phyloP scores from a whole-genome alignment of 2,329 filamentous ascomycete species.

The Aspergillus fischeri region DNA sequence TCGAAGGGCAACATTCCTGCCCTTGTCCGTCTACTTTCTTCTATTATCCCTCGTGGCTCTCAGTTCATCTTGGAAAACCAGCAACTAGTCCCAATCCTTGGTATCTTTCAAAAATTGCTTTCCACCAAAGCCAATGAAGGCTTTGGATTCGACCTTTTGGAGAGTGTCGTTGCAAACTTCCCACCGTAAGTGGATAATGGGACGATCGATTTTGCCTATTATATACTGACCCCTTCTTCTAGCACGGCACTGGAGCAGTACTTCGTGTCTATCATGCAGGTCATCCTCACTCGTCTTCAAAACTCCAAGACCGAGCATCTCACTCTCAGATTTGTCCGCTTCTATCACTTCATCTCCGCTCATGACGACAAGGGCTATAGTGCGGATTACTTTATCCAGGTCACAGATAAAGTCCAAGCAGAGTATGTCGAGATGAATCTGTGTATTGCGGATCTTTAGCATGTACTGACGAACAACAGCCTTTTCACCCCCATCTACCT shows the following conservation, averaged over 20 bases:
- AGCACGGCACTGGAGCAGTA: slow-evolving; percentile 67
- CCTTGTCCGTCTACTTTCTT: slow-evolving; percentile 75
- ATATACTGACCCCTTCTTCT: slow-evolving; percentile 5
- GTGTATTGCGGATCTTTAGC: not conserved
- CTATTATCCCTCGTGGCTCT: slow-evolving; percentile 75
- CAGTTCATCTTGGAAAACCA: slow-evolving; percentile 70
- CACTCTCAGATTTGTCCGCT: slow-evolving; percentile 81
- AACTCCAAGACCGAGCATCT: slow-evolving; percentile 78
- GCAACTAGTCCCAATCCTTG: slow-evolving; percentile 82
- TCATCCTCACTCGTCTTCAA: slow-evolving; percentile 71
- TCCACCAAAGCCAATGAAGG: slow-evolving; percentile 77
- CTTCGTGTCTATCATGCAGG: slow-evolving; percentile 72
- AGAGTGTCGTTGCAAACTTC: slow-evolving; percentile 70
- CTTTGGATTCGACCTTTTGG: slow-evolving; percentile 85
- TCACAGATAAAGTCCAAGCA: slow-evolving; percentile 76
- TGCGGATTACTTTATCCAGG: slow-evolving; percentile 83
- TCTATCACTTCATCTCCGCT: slow-evolving; percentile 89
- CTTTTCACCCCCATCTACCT: slow-evolving; percentile 85
- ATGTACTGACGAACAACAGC: slow-evolving; percentile 27
- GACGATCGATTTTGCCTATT: not conserved
- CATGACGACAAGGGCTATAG: slow-evolving; percentile 77
- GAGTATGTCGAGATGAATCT: slow-evolving; percentile 42
- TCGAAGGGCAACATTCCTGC: slow-evolving; percentile 89
- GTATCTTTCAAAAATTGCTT: slow-evolving; percentile 90
- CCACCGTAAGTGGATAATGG: slow-evolving; percentile 55